phyloP scores from a whole-genome alignment of 164 flowering plant genomes.

The Liriodendron chinense region DNA sequence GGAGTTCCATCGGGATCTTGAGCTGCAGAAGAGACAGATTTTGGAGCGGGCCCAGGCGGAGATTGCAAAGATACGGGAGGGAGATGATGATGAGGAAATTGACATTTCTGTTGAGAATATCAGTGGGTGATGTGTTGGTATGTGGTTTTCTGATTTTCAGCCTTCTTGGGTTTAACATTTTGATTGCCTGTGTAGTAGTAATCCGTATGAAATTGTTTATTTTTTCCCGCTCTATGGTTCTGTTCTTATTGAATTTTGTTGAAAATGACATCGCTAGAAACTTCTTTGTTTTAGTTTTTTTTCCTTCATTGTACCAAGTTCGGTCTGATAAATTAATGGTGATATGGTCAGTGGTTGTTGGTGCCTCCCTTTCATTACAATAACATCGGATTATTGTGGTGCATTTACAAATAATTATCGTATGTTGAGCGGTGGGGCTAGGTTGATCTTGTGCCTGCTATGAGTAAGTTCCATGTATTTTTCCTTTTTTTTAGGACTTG shows the following conservation, averaged over 20 bases:
- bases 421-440: too few species aligned
- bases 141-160: background rate
- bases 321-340: too few species aligned
- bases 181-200: background rate
- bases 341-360: too few species aligned
- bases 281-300: background rate
- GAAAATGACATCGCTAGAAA: background rate
- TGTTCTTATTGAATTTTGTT: background rate
- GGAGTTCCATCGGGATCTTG: conserved; percentile 85
- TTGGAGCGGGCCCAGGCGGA: conserved; percentile 77
- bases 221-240: background rate
- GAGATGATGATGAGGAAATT: conserved; percentile 46
- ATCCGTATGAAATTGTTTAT: background rate
- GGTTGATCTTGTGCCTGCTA: too few species aligned
- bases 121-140: conserved; percentile 27
- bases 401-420: too few species aligned
- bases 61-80: conserved; percentile 61
- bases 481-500: too few species aligned
- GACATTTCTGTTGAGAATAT: conserved; percentile 37
- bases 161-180: background rate
- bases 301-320: background rate
- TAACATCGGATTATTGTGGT: too few species aligned
- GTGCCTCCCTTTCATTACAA: too few species aligned
- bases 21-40: conserved; percentile 75
- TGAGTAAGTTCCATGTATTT: too few species aligned